phyloP scores from a whole-genome alignment of 1,284 basidiomycete genomes.

The Ustilago tritici region DNA sequence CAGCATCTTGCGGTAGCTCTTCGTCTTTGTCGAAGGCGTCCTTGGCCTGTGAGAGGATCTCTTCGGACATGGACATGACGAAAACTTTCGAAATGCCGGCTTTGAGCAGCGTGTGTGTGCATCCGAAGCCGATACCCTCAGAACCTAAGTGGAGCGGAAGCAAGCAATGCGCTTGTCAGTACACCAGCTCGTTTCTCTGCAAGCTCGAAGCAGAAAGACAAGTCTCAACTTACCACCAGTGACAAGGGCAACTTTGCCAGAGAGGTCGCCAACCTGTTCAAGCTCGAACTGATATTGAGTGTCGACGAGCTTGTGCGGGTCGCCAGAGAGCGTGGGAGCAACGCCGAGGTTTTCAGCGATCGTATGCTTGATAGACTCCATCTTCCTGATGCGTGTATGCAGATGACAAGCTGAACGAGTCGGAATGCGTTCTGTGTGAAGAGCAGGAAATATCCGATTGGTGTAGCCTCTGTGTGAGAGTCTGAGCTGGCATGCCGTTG shows the following conservation, averaged over 20 bases:
- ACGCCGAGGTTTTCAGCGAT: constrained; percentile 36
- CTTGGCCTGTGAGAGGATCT: constrained; percentile 31
- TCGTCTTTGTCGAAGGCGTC: constrained; percentile 27
- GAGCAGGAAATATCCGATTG: background rate
- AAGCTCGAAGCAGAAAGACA: background rate
- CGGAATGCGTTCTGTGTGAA: background rate
- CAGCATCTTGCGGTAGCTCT: constrained; percentile 13
- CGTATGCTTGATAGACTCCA: constrained; percentile 27
- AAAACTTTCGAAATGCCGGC: constrained; percentile 33
- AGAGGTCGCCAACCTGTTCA: constrained; percentile 28
- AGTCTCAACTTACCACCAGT: constrained; percentile 17
- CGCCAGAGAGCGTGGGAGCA: constrained; percentile 27
- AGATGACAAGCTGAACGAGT: background rate
- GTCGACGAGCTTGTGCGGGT: constrained; percentile 29
- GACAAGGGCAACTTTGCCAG: constrained; percentile 24
- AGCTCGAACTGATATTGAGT: constrained; percentile 25
- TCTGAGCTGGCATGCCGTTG: background rate
- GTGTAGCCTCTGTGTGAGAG: background rate
- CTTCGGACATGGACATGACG: constrained; percentile 28
- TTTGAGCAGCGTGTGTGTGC: constrained; percentile 38
- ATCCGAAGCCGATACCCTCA: constrained; percentile 33
- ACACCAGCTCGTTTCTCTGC: background rate
- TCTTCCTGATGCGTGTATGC: background rate
- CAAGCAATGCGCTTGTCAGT: background rate
- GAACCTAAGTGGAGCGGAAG: constrained; percentile 8